Conservation (phyloP, 257 asterid genomes). For the Solanum pinnatisectum region DNA sequence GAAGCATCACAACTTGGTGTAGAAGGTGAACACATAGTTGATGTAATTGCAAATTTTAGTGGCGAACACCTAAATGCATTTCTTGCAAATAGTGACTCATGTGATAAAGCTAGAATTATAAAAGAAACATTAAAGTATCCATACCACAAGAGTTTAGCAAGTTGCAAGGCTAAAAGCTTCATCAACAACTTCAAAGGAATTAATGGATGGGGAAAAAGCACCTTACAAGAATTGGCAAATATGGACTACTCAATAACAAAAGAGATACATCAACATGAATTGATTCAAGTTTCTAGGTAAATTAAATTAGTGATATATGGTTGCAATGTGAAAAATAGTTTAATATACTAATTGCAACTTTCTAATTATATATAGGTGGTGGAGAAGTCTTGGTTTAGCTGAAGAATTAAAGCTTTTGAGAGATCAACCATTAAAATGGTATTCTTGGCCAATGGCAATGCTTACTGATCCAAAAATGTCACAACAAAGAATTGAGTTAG, state of each 20-base stretch:
- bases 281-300: slow-evolving; percentile 27
- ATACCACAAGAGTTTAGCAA: slow-evolving; percentile 27
- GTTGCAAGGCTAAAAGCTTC: background rate
- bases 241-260: slow-evolving; percentile 7
- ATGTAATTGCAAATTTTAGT: slow-evolving; percentile 31
- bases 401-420: slow-evolving; percentile 21
- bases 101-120: background rate
- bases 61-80: background rate
- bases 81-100: background rate
- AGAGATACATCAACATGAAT: slow-evolving; percentile 17
- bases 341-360: background rate
- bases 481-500: slow-evolving; percentile 14
- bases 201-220: slow-evolving; percentile 17
- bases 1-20: slow-evolving; percentile 42
- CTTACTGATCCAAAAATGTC: slow-evolving; percentile 7
- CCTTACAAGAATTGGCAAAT: slow-evolving; percentile 20
- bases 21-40: slow-evolving; percentile 37
- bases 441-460: slow-evolving; percentile 20
- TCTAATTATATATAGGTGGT: slow-evolving; percentile 29
- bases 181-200: background rate
- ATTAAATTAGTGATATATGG: background rate
- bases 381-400: slow-evolving; percentile 24
- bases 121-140: slow-evolving; percentile 26
- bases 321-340: too few species aligned
- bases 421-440: slow-evolving; percentile 32